phyloP scores from a whole-genome alignment of 345 rosid species.

The Arabidopsis thaliana region DNA sequence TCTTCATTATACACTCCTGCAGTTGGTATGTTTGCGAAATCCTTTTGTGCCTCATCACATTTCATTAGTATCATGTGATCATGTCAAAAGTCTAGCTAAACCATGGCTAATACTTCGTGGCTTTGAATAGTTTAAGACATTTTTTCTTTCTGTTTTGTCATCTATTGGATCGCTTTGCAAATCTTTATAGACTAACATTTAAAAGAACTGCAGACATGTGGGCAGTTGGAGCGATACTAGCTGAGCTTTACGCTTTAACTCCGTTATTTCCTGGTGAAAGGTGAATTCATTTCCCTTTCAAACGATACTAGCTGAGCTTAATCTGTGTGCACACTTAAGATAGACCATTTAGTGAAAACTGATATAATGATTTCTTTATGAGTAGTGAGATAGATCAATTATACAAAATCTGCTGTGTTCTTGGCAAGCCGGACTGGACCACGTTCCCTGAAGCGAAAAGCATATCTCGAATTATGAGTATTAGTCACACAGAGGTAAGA shows the following conservation, averaged over 20 bases:
- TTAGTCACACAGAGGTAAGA: constrained; percentile 68
- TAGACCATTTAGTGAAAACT: not conserved
- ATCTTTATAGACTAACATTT: constrained; percentile 18
- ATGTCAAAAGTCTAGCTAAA: not conserved
- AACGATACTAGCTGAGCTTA: no score
- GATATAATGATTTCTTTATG: constrained; percentile 23
- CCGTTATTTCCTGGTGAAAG: constrained; percentile 98
- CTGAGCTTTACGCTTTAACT: constrained; percentile 84
- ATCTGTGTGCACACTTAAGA: not conserved
- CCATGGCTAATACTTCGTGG: not conserved
- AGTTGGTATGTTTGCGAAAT: constrained; percentile 58
- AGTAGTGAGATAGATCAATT: constrained; percentile 90
- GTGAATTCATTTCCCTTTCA: constrained; percentile 47
- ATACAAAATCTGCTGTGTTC: constrained; percentile 83
- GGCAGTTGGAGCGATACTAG: constrained; percentile 95
- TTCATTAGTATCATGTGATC: not conserved
- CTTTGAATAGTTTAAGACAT: not conserved
- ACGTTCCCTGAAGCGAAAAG: constrained; percentile 76
- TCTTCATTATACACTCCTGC: constrained; percentile 89
- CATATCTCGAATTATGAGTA: constrained; percentile 63
- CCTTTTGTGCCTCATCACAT: not conserved
- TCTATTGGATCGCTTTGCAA: no score
- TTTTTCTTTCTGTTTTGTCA: not conserved
- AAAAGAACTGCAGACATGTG: constrained; percentile 73
- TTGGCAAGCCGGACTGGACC: constrained; percentile 79